Evolutionary conservation across 768 basidiomycete genomes (phyloP).

Genomic region (Amanita polypyramis): DNA sequence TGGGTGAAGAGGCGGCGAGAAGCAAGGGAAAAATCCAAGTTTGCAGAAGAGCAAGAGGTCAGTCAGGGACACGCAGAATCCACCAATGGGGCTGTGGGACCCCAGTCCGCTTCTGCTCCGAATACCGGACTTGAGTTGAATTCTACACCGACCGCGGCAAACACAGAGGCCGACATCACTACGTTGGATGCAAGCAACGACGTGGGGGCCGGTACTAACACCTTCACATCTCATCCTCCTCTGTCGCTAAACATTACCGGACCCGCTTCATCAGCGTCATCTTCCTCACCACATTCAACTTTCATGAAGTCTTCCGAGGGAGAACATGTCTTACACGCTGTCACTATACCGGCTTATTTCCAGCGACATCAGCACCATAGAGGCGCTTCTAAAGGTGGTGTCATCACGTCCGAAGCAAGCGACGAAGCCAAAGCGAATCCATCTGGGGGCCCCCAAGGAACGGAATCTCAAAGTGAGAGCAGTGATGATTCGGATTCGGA

Average conservation of each 20-base stretch:
- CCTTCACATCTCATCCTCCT: constrained; percentile 2
- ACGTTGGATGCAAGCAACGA: no score
- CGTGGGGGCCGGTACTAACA: neutral
- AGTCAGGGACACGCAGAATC: neutral
- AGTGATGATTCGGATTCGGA: constrained; percentile 12
- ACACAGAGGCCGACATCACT: neutral
- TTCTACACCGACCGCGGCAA: neutral
- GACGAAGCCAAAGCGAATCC: neutral
- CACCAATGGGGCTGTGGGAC: neutral
- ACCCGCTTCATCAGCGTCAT: neutral
- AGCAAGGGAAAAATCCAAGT: constrained; percentile 39
- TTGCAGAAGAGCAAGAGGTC: constrained; percentile 17
- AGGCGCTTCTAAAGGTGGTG: neutral
- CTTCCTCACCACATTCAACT: neutral
- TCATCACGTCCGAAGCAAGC: neutral
- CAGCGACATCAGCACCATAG: constrained; percentile 9
- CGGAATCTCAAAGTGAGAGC: constrained; percentile 9
- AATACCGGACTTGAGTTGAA: neutral
- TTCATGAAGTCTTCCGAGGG: constrained; percentile 9
- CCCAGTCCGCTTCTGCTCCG: neutral
- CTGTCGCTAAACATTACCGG: constrained; percentile 3
- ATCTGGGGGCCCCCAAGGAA: neutral
- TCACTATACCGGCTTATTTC: constrained; percentile 23
- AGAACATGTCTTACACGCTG: constrained; percentile 23
- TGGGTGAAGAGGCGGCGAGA: constrained; percentile 67